These are phyloP conservation scores for Boeremia exigua DNA, from an alignment of 2,329 filamentous ascomycete genomes.

Conservation along the genomic window DNA sequence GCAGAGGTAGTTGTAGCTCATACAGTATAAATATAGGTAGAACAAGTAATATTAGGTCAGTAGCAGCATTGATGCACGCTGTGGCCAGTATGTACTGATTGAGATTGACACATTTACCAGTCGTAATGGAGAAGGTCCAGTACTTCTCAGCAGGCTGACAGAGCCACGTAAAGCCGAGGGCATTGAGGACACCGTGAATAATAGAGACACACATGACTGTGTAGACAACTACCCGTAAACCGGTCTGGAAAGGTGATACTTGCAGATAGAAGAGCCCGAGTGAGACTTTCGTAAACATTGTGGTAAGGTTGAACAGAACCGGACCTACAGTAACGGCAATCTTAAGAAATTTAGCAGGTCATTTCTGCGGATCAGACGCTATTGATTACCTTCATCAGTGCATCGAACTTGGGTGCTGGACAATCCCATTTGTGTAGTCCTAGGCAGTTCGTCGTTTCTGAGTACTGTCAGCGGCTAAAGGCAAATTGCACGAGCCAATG, in stretches of 20 bases:
- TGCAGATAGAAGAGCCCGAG: conserved; percentile 24
- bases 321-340: conserved; percentile 25
- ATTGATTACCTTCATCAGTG: conserved; percentile 23
- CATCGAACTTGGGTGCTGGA: conserved; percentile 14
- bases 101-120: conserved; percentile 20
- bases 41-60: conserved; percentile 21
- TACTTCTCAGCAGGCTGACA: conserved; percentile 25
- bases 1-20: conserved; percentile 21
- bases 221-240: conserved; percentile 15
- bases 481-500: too few species aligned
- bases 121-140: conserved; percentile 23
- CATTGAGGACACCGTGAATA: conserved; percentile 20
- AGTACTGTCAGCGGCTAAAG: too few species aligned
- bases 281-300: conserved; percentile 22
- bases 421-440: conserved; percentile 24
- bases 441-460: conserved; percentile 25
- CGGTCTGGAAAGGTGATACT: conserved; percentile 13
- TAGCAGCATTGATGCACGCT: conserved; percentile 22
- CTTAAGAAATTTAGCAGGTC: background rate
- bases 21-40: conserved; percentile 28
- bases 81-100: conserved; percentile 20
- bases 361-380: background rate
- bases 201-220: conserved; percentile 18
- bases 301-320: conserved; percentile 21
- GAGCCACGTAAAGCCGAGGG: conserved; percentile 24